Conservation (phyloP, 1,284 basidiomycete species). For the Ustilago tritici region DNA sequence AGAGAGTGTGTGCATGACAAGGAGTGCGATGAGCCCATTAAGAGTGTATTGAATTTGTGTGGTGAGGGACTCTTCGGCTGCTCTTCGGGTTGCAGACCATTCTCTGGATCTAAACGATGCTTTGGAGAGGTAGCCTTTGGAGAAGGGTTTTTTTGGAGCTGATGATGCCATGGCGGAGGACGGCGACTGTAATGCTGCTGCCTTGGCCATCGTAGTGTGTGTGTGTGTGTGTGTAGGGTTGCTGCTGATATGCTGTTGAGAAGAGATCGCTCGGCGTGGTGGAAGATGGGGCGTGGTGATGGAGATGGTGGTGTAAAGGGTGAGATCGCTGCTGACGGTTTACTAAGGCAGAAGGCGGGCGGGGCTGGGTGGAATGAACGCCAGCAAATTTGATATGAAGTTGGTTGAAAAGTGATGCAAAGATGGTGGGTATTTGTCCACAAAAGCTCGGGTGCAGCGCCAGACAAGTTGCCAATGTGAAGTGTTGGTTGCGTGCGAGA, state of each 20-base stretch:
- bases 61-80: conserved; percentile 37
- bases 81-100: conserved; percentile 48
- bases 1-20: conserved; percentile 59
- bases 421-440: neutral
- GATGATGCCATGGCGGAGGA: conserved; percentile 5
- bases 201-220: conserved; percentile 22
- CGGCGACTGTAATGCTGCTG: conserved; percentile 25
- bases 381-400: conserved; percentile 9
- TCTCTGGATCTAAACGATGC: conserved; percentile 20
- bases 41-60: conserved; percentile 52
- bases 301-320: neutral
- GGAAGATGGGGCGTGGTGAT: neutral
- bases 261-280: neutral
- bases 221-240: neutral
- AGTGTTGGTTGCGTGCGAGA: neutral
- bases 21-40: conserved; percentile 49
- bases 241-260: neutral
- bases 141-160: neutral
- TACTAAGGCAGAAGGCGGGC: neutral
- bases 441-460: neutral
- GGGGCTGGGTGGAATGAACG: neutral
- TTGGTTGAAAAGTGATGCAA: conserved; percentile 3
- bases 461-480: neutral
- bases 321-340: too few species aligned
- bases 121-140: conserved; percentile 17